Percentiles rank a stretch among this genome's conserved stretches.
Evolutionary conservation across 805 yeast species (phyloP).

Genomic region (Isabelozyma gotoi): DNA sequence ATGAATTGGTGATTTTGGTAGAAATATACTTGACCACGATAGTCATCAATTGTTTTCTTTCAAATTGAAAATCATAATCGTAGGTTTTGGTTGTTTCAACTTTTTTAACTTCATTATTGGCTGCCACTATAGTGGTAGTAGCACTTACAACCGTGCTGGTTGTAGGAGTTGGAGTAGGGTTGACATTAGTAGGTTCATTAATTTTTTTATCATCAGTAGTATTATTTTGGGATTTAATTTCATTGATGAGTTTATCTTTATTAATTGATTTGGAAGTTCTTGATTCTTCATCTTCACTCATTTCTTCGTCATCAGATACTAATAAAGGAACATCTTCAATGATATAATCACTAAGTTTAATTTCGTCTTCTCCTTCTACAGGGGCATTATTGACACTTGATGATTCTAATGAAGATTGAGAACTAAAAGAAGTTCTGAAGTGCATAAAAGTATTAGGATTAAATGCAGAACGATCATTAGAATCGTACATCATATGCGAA

Average conservation of each 20-base stretch:
- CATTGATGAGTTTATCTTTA: constrained; percentile 7
- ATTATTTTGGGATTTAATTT: not conserved
- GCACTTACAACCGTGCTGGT: too few species aligned
- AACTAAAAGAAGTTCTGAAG: not conserved
- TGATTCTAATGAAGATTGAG: not conserved
- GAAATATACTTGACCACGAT: constrained; percentile 43
- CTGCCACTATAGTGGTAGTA: too few species aligned
- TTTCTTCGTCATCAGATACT: constrained; percentile 30
- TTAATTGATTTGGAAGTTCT: constrained; percentile 6
- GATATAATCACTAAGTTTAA: constrained; percentile 15
- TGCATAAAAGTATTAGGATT: constrained; percentile 3
- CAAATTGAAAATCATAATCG: constrained; percentile 19
- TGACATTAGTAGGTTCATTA: not conserved
- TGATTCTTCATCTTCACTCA: constrained; percentile 28
- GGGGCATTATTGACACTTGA: not conserved
- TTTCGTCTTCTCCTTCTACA: constrained; percentile 4
- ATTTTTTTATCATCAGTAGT: not conserved
- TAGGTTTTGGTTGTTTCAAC: not conserved
- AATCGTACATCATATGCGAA: not conserved
- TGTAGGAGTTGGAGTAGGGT: too few species aligned
- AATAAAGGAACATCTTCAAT: constrained; percentile 31
- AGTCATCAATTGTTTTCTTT: constrained; percentile 40
- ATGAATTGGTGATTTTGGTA: constrained; percentile 42
- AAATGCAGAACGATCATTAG: constrained; percentile 1
- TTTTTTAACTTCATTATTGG: too few species aligned